Conservation (phyloP, 352 stramenopile genomes). For the Phytophthora citricola region DNA sequence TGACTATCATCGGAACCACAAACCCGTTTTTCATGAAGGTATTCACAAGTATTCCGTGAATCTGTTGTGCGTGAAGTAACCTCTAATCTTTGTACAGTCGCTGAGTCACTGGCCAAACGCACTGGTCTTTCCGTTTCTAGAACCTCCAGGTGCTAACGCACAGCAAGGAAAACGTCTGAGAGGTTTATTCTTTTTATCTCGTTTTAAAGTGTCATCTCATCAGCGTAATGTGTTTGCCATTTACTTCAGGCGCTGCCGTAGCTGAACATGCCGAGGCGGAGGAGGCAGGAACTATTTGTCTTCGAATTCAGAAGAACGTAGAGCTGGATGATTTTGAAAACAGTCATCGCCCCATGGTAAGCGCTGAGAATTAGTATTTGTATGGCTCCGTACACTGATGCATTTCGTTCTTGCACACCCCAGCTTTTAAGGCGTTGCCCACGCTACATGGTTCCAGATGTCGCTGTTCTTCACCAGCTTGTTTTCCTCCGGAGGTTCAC, state of each 20-base stretch:
- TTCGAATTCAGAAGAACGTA: conserved; percentile 67
- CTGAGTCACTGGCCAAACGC: conserved; percentile 84
- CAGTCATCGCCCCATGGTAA: conserved; percentile 49
- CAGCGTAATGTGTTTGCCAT: not conserved
- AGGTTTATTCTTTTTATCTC: not conserved
- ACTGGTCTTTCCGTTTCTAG: conserved; percentile 79
- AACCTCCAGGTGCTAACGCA: conserved; percentile 31
- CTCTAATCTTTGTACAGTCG: conserved; percentile 36
- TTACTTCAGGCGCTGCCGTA: conserved; percentile 4
- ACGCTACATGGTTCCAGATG: conserved; percentile 62
- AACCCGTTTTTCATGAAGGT: conserved; percentile 92
- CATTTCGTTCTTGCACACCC: not conserved
- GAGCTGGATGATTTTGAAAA: conserved; percentile 49
- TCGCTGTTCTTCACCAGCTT: conserved; percentile 70
- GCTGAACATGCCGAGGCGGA: conserved; percentile 34
- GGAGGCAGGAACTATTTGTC: conserved; percentile 44
- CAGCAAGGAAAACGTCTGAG: conserved; percentile 29
- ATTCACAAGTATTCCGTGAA: not conserved
- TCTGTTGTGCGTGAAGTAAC: not conserved
- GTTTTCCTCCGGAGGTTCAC: conserved; percentile 55
- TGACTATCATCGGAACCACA: conserved; percentile 82
- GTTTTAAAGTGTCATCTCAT: not conserved
- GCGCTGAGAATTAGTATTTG: not conserved
- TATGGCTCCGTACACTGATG: conserved; percentile 13
- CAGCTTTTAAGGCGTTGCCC: conserved; percentile 71